Base-by-base conservation (phyloP, 176 grass and related monocot genomes). In the Aegilops longissima region DNA sequence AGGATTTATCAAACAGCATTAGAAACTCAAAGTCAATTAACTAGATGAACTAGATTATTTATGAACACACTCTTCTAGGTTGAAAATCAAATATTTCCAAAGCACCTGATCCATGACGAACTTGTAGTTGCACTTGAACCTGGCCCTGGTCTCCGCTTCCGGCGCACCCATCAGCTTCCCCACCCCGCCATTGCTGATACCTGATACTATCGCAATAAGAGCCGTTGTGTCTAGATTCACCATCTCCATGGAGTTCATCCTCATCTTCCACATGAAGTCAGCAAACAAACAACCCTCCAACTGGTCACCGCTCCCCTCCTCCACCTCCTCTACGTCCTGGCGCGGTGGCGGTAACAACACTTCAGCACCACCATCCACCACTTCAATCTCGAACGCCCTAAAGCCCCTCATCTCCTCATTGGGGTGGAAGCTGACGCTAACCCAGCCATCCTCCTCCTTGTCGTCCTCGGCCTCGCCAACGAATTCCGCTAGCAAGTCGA, bases 211-310 rank as follows among this genome's bases (percentile, higher is more conserved):
- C 0, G 94, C 97, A 70, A 98, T 80, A 64, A 98, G 86, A 8
- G 92, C 93, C 1, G 97, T 98, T 0, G 92, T 98, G 85, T 98
- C 94, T 80, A 98, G 92, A 87, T 98, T 98, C 73, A 98, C 65
- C 66, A 90, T 58, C 65, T 94, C 87, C 25, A 63, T 86, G 12
- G 90, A 89, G 78, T 72, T 66, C 73, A 78, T 44, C 23, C 47
- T 71, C 79, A 89, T 87, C 84, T 88, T 98, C 56, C 73, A 77
- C 35, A 89, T n/a, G 17, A 94, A 83, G 12, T 63, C 80, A 65
- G 66, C 87, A 74, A 96, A 94, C 0, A 9, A 73, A 54, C 51
- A 73, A 54, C 51, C 51, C 13, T 62, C 85, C 36, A 76, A 44
- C 72, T 30, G 5, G 71, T 66, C 75, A 74, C 33, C 74, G 61